These are phyloP conservation scores for Telopea speciosissima DNA, from an alignment of 177 flowering plant genomes.

Conservation along the genomic window DNA sequence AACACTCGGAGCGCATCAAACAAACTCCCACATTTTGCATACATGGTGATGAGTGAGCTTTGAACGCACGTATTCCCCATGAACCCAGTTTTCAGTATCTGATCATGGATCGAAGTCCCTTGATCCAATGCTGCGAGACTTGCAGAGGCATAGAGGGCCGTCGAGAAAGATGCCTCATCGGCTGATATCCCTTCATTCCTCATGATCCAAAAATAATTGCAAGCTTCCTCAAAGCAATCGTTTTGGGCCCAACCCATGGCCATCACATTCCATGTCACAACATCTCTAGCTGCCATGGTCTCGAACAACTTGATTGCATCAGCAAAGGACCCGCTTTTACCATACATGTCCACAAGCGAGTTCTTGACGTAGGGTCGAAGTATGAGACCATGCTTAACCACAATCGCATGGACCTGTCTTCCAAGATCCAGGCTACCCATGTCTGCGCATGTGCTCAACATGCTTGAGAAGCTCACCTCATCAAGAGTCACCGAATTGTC, in stretches of 20 bases:
- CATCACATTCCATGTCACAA: slow-evolving; percentile 63
- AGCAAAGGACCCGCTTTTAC: slow-evolving; percentile 46
- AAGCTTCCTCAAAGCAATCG: slow-evolving; percentile 49
- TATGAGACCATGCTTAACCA: slow-evolving; percentile 33
- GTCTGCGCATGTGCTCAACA: slow-evolving; percentile 48
- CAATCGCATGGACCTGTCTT: slow-evolving; percentile 50
- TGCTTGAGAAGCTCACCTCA: slow-evolving; percentile 53
- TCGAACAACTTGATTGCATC: slow-evolving; percentile 39
- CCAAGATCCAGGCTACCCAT: slow-evolving; percentile 32
- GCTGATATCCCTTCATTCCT: slow-evolving; percentile 44
- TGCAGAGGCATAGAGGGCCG: slow-evolving; percentile 54
- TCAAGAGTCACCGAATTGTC: slow-evolving; percentile 32
- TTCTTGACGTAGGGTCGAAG: slow-evolving; percentile 37
- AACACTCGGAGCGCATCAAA: slow-evolving; percentile 39
- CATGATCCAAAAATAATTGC: slow-evolving; percentile 50
- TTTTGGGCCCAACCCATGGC: slow-evolving; percentile 40
- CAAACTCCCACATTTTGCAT: slow-evolving; percentile 63
- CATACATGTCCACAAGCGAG: slow-evolving; percentile 57
- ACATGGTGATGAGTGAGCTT: slow-evolving; percentile 58
- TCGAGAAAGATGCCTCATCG: slow-evolving; percentile 53
- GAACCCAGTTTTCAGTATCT: slow-evolving; percentile 52
- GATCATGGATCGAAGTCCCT: slow-evolving; percentile 43
- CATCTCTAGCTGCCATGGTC: slow-evolving; percentile 32
- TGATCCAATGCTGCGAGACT: slow-evolving; percentile 43
- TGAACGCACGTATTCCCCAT: slow-evolving; percentile 24